Percentiles rank a stretch among this genome's conserved stretches.
Evolutionary conservation across 1,284 basidiomycete species (phyloP).

Genomic region (Meira nashicola): DNA sequence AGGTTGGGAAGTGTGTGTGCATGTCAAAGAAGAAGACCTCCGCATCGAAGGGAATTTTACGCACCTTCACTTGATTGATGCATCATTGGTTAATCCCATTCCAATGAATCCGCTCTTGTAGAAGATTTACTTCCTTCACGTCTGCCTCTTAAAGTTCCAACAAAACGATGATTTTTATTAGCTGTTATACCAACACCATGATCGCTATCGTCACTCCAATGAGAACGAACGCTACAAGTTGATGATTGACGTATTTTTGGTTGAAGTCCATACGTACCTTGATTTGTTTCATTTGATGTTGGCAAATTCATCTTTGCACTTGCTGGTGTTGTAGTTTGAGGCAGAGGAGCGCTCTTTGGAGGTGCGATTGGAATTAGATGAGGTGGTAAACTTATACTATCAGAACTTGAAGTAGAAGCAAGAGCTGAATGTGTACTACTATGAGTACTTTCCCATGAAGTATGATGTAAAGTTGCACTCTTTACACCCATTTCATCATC

Average conservation of each 20-base stretch:
- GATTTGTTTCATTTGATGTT: neutral
- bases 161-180: neutral
- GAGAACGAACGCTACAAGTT: neutral
- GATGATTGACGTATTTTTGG: neutral
- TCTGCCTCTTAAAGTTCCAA: neutral
- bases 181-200: neutral
- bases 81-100: neutral
- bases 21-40: neutral
- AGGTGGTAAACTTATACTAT: too few relatives aligned
- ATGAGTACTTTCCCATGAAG: too few relatives aligned
- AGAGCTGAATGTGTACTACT: too few relatives aligned
- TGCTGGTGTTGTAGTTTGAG: neutral
- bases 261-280: neutral
- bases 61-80: neutral
- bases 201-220: constrained; percentile 7
- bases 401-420: too few relatives aligned
- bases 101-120: neutral
- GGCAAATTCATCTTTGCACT: neutral
- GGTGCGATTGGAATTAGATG: too few relatives aligned
- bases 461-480: neutral
- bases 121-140: neutral
- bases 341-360: too few relatives aligned
- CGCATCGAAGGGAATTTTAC: neutral
- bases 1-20: neutral
- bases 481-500: neutral